Evolutionary conservation across 2,329 filamentous ascomycete species (phyloP).

Genomic region (Cryphonectria japonica): DNA sequence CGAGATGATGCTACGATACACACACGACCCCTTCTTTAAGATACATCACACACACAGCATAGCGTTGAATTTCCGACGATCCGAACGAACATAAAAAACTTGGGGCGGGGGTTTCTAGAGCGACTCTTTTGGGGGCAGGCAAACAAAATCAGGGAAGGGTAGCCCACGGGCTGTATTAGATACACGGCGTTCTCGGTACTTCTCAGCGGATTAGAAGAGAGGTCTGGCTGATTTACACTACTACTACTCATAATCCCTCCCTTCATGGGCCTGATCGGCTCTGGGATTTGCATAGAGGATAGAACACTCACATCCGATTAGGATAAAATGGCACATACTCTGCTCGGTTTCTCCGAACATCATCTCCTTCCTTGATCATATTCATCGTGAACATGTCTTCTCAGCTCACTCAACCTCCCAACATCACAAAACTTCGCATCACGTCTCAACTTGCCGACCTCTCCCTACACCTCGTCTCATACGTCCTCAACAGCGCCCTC

Average conservation of each 20-base stretch:
- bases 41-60: conserved; percentile 26
- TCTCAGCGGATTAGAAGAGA: background rate
- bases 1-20: conserved; percentile 19
- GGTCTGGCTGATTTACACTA: conserved; percentile 16
- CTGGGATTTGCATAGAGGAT: conserved; percentile 21
- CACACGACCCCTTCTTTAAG: conserved; percentile 20
- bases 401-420: background rate
- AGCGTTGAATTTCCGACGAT: conserved; percentile 26
- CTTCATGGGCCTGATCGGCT: conserved; percentile 16
- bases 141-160: conserved; percentile 2
- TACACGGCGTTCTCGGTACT: conserved; percentile 19
- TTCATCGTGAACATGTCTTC: background rate
- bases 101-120: conserved; percentile 13
- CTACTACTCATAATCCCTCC: conserved; percentile 19
- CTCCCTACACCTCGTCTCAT: conserved; percentile 47
- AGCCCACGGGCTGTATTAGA: conserved; percentile 17
- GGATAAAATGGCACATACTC: conserved; percentile 5
- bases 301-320: conserved; percentile 18
- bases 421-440: too few species aligned
- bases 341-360: background rate
- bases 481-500: conserved; percentile 44
- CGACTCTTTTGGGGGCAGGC: background rate
- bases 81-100: conserved; percentile 8
- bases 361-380: background rate
- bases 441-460: conserved; percentile 31